phyloP scores from a whole-genome alignment of 495 filamentous ascomycete species.

The Xylaria longipes region DNA sequence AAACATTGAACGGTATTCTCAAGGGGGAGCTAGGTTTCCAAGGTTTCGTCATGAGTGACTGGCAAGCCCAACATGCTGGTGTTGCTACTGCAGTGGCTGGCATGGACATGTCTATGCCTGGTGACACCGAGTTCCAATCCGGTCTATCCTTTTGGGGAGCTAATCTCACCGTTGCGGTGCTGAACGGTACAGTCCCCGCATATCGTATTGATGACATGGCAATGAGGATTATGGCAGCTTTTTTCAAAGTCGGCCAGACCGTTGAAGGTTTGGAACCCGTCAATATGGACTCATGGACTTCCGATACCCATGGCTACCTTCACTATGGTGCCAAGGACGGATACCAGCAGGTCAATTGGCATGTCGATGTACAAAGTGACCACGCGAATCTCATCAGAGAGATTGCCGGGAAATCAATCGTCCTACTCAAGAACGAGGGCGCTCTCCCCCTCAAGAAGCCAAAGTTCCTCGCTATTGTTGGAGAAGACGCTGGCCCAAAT shows the following conservation, averaged over 20 bases:
- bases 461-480: slow-evolving; percentile 79
- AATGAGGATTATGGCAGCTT: slow-evolving; percentile 89
- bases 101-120: slow-evolving; percentile 95
- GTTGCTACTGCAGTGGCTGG: slow-evolving; percentile 80
- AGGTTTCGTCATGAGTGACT: slow-evolving; percentile 91
- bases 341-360: slow-evolving; percentile 76
- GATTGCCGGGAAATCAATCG: slow-evolving; percentile 76
- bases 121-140: slow-evolving; percentile 77
- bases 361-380: slow-evolving; percentile 81
- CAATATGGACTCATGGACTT: slow-evolving; percentile 90
- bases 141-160: slow-evolving; percentile 82
- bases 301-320: slow-evolving; percentile 72
- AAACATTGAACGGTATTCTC: slow-evolving; percentile 79
- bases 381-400: slow-evolving; percentile 76
- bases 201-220: slow-evolving; percentile 95
- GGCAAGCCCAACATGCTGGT: slow-evolving; percentile 86
- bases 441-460: slow-evolving; percentile 79
- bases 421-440: slow-evolving; percentile 87
- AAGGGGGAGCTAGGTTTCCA: slow-evolving; percentile 95
- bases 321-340: slow-evolving; percentile 67
- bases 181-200: slow-evolving; percentile 90
- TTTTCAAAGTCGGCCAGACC: slow-evolving; percentile 85
- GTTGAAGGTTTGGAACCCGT: slow-evolving; percentile 62
- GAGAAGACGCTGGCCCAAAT: slow-evolving; percentile 83
- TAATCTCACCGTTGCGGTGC: slow-evolving; percentile 80